Base-by-base conservation (phyloP, 73 alveolate genomes). In the Loxodes magnus region DNA sequence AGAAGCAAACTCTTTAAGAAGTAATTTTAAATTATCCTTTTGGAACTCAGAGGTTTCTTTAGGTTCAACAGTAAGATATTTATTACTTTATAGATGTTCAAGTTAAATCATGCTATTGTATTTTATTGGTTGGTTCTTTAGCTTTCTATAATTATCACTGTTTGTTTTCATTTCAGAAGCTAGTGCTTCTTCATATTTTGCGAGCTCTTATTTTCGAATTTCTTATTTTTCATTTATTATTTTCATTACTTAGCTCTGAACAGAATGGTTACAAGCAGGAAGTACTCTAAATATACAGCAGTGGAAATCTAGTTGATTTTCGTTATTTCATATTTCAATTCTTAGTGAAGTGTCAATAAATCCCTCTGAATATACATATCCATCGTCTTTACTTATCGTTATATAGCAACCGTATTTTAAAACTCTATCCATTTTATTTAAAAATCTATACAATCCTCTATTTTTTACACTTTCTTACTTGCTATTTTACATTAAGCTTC, bases 21-120 rank as follows among this genome's bases (percentile, higher is more conserved):
- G 24, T 20, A 62, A 55, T 34, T 50, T 69, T 16, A 64, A 62
- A 28, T 69, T 69, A 36, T 69, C 64, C 20, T 61, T 69, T 44
- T 69, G 60, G 30, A 49, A 31, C 21, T 69, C 71, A 2, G 83
- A 75, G 2, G 14, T 22, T 46, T 46, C 59, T 46, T 46, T 46
- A 7, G 50, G 5, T 22, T 46, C n/a, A 25, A 46, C n/a, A 21
- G 59, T 46, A 10, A 46, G 17, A 24, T n/a, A 46, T 24, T 19
- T 46, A 3, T 46, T 37, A 46, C 50, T 46, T 22, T 17, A 17
- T 10, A 46, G 0, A 3, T 46, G 59, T 24, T 46, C 59, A 7
- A 46, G 39, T 19, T 46, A 41, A 0, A 46, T 23, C 2, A 46
- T n/a, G 17, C 43, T 25, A 5, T 19, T 24, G 2, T 46, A 46